Evolutionary conservation across 768 basidiomycete species (phyloP), one percentile per base, ranked within the genome.

Genomic region (Suillus cothurnatus): DNA sequence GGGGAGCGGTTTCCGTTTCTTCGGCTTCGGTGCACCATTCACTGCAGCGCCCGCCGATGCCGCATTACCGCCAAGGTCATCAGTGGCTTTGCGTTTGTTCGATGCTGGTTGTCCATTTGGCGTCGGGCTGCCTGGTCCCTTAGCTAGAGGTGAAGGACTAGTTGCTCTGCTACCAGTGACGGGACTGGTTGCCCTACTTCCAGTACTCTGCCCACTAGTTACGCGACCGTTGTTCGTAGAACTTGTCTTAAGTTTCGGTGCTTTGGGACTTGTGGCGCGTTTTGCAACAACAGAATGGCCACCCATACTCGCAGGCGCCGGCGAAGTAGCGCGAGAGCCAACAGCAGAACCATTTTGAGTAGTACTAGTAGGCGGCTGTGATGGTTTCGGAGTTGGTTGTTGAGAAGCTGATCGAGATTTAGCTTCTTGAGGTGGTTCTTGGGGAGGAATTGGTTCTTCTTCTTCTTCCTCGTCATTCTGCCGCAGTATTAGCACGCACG

Each of bases 221-320:
- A 83, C 87, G 65, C 89, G 81, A 71, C 85, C 88, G 31, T 67
- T 72, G 52, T 67, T 76, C 53, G 76, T 73, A 14, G 82, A 67
- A 47, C 72, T 76, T 14, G 80, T 58, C 69, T 86, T 89, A 11
- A 79, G 78, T 73, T 90, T 92, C 4, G 86, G 85, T 12, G 77
- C 80, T 70, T 91, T 92, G 5, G 93, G 93, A 67, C 92, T 93
- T 1, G 92, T 94, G 4, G 93, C 93, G 21, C 93, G 87, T 77
- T 90, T 91, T 2, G 93, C 93, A 19, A 95, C 86, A 28, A 92
- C 72, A 2, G 89, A 92, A 76, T 93, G 91, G 0, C 92, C 93
- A 43, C 90, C 88, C 68, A 89, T 81, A 9, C 87, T 79, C 5
- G 82, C 77, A 49, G 84, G 77, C 12, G 78, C 79, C 7, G 76